Conservation (phyloP, 2,329 filamentous ascomycete genomes). For the Gliomastix tumulicola region DNA sequence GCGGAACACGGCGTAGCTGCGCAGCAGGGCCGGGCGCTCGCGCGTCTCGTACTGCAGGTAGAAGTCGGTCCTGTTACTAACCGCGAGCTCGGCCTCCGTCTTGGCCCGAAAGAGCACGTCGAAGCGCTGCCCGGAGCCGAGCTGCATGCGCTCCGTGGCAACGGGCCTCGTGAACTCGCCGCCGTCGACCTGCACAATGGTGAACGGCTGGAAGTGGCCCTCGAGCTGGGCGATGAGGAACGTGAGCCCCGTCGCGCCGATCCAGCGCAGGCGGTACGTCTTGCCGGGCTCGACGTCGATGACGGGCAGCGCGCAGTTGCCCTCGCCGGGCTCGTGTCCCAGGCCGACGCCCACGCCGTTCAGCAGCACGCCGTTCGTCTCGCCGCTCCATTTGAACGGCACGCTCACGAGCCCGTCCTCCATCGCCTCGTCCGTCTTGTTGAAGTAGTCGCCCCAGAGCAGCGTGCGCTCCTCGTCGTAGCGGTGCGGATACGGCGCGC, state of each 20-base stretch:
- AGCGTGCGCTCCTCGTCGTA: constrained; percentile 58
- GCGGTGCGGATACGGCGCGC: constrained; percentile 38
- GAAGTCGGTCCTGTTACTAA: constrained; percentile 25
- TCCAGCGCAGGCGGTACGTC: constrained; percentile 55
- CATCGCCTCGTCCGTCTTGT: constrained; percentile 43
- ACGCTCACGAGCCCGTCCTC: constrained; percentile 37
- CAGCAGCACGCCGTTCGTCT: constrained; percentile 30
- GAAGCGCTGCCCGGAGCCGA: constrained; percentile 54
- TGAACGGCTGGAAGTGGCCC: constrained; percentile 40
- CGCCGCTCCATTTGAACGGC: constrained; percentile 52
- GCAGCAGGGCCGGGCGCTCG: constrained; percentile 35
- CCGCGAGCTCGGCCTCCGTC: constrained; percentile 29
- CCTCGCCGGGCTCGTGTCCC: not conserved
- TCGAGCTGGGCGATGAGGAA: constrained; percentile 48
- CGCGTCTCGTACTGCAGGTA: constrained; percentile 42
- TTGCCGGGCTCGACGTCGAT: constrained; percentile 53
- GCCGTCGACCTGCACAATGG: constrained; percentile 54
- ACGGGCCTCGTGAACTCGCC: constrained; percentile 44
- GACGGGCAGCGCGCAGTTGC: constrained; percentile 34
- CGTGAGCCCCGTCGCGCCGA: constrained; percentile 49
- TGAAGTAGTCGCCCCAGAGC: constrained; percentile 50
- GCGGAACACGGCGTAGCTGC: constrained; percentile 40
- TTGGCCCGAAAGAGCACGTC: constrained; percentile 50
- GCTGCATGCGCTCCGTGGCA: constrained; percentile 40
- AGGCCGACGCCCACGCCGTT: constrained; percentile 6